Evolutionary conservation across 805 yeast species (phyloP), one percentile per base, ranked within the genome.

Genomic region (Sugiyamaella marilandica): DNA sequence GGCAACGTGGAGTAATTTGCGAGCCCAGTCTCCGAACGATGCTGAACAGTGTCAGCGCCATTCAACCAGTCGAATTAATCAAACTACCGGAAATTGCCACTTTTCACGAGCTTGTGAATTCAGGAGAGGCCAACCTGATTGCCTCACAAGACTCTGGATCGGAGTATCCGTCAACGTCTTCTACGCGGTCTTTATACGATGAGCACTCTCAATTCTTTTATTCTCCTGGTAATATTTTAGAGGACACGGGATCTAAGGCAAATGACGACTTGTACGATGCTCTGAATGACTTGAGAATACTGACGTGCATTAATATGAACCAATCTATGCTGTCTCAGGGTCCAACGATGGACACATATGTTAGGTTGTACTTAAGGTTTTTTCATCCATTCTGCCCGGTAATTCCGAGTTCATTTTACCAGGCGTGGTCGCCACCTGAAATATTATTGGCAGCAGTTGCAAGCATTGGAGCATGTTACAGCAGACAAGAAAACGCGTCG

Each of bases 371-470:
- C n/a, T 9, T 47, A 21, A 47, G 35, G 44, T 47, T 47, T 31
- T 47, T 47, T 36, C 50, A 47, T 24, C 50, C 50, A 10, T 47
- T 47, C 14, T 47, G 50, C 14, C 50, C 50, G 16, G 43, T 47
- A n/a, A 14, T 47, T 11, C 50, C 50, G 16, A 35, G 50, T 10
- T 47, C 44, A 18, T 11, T 47, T 26, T 47, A 47, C 50, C 18
- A 13, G n/a, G 14, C 43, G 2, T 16, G 32, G 29, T 13, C 41
- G 4, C 33, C 44, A 16, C 43, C 50, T 13, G 50, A 47, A 11
- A 47, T 47, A 13, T 33, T 47, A 14, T 5, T 35, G 5, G 32
- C 43, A 14, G 43, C 50, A 18, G 35, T 47, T 11, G 32, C 35
- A 4, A 47, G 50, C 33, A 47, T 47, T 14, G 50, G 50, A 34